phyloP scores from a whole-genome alignment of 768 basidiomycete genomes.

The Crucibulum laeve region DNA sequence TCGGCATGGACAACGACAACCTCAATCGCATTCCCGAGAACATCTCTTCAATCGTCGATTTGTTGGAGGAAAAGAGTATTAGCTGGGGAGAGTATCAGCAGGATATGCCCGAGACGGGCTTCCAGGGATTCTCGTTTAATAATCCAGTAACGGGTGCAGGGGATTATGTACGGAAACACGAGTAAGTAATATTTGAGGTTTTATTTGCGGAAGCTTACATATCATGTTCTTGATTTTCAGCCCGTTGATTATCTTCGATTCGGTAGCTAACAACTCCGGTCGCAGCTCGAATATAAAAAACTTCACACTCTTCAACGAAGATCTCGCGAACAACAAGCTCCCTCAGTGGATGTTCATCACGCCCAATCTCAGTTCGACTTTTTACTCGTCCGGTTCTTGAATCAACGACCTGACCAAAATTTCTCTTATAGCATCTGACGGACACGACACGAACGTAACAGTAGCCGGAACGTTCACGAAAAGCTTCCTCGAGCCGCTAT shows the following conservation, averaged over 20 bases:
- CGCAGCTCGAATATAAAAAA: slow-evolving; percentile 47
- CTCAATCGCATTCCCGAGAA: slow-evolving; percentile 35
- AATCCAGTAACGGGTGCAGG: slow-evolving; percentile 16
- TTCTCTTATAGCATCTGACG: slow-evolving; percentile 39
- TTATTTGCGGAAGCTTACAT: background rate
- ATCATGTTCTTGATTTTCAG: slow-evolving; percentile 8
- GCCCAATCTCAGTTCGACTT: slow-evolving; percentile 41
- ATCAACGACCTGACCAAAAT: background rate
- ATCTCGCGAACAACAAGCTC: slow-evolving; percentile 42
- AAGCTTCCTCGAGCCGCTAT: slow-evolving; percentile 48
- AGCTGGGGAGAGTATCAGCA: slow-evolving; percentile 64
- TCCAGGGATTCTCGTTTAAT: slow-evolving; percentile 29
- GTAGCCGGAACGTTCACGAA: slow-evolving; percentile 41
- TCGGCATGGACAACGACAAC: slow-evolving; percentile 40
- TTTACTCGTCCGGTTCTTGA: background rate
- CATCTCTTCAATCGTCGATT: slow-evolving; percentile 54
- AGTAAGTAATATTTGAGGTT: slow-evolving; percentile 14
- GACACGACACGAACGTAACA: slow-evolving; percentile 53
- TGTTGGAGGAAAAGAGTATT: slow-evolving; percentile 52
- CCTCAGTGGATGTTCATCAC: slow-evolving; percentile 63
- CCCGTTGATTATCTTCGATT: slow-evolving; percentile 48
- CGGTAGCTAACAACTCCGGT: slow-evolving; percentile 33
- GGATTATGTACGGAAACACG: slow-evolving; percentile 26
- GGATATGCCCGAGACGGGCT: slow-evolving; percentile 49
- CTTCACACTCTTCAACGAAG: slow-evolving; percentile 59